phyloP scores from a whole-genome alignment of 176 grass and related monocot species.

The Ampelocalamus luodianensis region DNA sequence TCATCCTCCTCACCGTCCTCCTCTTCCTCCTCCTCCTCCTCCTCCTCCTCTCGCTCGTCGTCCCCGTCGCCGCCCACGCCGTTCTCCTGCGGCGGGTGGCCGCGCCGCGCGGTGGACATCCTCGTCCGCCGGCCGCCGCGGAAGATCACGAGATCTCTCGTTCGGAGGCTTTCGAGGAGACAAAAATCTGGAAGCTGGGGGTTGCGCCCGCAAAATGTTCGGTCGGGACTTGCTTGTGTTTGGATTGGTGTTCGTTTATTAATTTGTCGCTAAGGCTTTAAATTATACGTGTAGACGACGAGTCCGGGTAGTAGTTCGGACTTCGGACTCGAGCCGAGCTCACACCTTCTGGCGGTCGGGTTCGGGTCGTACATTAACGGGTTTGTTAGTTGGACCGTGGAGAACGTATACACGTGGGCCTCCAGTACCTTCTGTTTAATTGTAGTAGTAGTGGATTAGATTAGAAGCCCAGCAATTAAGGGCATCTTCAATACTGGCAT shows the following conservation, averaged over 20 bases:
- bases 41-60: conserved; percentile 56
- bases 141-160: conserved; percentile 45
- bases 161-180: too few species aligned
- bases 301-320: not conserved
- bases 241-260: conserved; percentile 32
- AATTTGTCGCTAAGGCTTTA: conserved; percentile 44
- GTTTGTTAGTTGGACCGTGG: not conserved
- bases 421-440: conserved; percentile 14
- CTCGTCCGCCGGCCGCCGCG: conserved; percentile 34
- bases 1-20: conserved; percentile 51
- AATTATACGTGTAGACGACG: not conserved
- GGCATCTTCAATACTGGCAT: too few species aligned
- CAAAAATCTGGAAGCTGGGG: conserved; percentile 12
- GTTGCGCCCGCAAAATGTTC: conserved; percentile 21
- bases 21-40: conserved; percentile 50
- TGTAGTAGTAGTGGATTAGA: not conserved
- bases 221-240: not conserved
- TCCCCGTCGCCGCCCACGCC: conserved; percentile 59
- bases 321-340: not conserved
- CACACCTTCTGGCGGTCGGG: not conserved
- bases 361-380: not conserved
- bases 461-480: conserved; percentile 16
- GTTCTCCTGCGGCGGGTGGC: conserved; percentile 61
- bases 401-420: conserved; percentile 10
- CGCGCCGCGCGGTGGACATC: conserved; percentile 49